phyloP scores from a whole-genome alignment of 257 asterid genomes.

The Lavandula angustifolia region DNA sequence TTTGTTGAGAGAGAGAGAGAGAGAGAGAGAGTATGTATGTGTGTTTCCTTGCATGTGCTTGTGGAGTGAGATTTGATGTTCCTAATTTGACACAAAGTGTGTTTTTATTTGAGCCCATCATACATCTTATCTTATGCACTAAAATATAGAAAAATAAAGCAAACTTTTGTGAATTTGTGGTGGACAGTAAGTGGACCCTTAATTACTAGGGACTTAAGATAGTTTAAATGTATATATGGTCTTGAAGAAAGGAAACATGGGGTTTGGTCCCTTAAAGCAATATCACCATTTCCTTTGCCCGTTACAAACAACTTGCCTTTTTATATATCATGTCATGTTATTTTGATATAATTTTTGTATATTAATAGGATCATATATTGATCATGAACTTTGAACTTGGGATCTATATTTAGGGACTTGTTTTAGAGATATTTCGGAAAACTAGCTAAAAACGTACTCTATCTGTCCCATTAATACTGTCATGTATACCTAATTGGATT shows the following conservation, averaged over 20 bases:
- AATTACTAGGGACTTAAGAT: slow-evolving; percentile 35
- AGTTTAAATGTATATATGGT: neutral
- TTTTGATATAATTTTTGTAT: too few relatives aligned
- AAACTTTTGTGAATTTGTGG: slow-evolving; percentile 33
- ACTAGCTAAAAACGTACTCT: too few relatives aligned
- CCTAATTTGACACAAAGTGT: slow-evolving; percentile 33
- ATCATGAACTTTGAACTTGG: too few relatives aligned
- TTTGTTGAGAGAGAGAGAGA: slow-evolving; percentile 24
- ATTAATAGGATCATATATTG: too few relatives aligned
- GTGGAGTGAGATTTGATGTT: slow-evolving; percentile 43
- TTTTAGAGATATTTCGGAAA: too few relatives aligned
- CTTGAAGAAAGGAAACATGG: neutral
- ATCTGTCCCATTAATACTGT: too few relatives aligned
- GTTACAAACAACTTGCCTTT: too few relatives aligned
- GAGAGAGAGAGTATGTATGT: slow-evolving; percentile 28
- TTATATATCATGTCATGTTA: too few relatives aligned
- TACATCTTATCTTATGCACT: neutral
- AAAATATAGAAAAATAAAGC: neutral
- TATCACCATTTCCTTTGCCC: neutral
- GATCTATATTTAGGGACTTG: too few relatives aligned
- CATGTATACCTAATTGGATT: too few relatives aligned
- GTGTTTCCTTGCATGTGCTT: slow-evolving; percentile 38
- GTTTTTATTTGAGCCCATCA: neutral
- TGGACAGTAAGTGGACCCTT: slow-evolving; percentile 52
- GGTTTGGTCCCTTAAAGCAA: slow-evolving; percentile 22